Evolutionary conservation across 2,329 filamentous ascomycete genomes (phyloP).

Genomic region (Aureobasidium sp.): DNA sequence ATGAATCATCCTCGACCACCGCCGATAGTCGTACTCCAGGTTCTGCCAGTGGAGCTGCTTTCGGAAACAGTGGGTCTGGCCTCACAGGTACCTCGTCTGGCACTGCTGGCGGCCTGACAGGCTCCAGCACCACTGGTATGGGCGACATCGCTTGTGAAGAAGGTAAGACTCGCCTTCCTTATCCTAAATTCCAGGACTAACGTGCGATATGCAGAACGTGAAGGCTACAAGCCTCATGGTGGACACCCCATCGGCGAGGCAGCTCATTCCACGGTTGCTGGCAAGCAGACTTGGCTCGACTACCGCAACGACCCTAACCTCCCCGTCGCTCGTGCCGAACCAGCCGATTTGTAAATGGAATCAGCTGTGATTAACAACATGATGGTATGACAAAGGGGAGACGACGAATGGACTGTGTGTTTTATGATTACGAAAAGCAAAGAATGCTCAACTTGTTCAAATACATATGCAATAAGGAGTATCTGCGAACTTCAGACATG

Average conservation of each 20-base stretch:
- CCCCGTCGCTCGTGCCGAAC: slow-evolving; percentile 4
- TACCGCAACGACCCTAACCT: slow-evolving; percentile 14
- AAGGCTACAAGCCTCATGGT: slow-evolving; percentile 7
- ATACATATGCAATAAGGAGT: background rate
- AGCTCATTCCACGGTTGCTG: background rate
- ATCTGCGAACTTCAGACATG: background rate
- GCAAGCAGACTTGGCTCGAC: slow-evolving; percentile 11
- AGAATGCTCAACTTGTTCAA: background rate
- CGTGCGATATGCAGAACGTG: background rate
- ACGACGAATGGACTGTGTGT: background rate
- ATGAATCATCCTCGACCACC: background rate
- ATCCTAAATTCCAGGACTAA: background rate
- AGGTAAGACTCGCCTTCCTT: background rate
- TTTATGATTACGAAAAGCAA: background rate
- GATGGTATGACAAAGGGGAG: background rate
- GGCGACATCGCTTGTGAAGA: background rate
- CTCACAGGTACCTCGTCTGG: background rate
- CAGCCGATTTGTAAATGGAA: background rate
- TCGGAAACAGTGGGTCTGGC: background rate
- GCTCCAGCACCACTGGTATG: background rate
- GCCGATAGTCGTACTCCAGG: background rate
- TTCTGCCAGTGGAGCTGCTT: background rate
- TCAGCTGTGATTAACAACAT: too few relatives aligned
- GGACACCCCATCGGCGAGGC: slow-evolving; percentile 12
- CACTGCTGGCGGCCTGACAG: background rate